A percentile compares a stretch with the other conserved stretches of the same genome.
Evolutionary conservation across 139 green algal species (phyloP).

Genomic region (Edaphochlamys debaryana): DNA sequence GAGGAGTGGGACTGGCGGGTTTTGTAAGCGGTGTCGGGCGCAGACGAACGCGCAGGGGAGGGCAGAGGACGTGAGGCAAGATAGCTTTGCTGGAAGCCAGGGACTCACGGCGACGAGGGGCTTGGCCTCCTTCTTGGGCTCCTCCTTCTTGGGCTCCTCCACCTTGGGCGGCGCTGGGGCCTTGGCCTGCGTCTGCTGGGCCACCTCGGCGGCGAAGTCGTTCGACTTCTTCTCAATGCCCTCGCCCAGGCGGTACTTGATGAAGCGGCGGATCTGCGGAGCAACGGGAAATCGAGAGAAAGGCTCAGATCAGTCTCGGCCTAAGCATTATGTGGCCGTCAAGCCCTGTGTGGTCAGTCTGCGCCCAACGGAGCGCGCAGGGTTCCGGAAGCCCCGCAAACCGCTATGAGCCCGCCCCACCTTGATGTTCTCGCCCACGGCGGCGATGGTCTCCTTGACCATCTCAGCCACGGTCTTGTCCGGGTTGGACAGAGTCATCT

Average conservation of each 20-base stretch:
- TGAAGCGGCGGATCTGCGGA: slow-evolving; percentile 82
- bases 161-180: slow-evolving; percentile 57
- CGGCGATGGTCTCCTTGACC: slow-evolving; percentile 90
- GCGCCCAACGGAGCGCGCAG: no score
- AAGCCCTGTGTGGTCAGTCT: no score
- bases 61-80: no score
- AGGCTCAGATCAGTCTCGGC: no score
- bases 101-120: slow-evolving; percentile 51
- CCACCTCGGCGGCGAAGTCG: slow-evolving; percentile 92
- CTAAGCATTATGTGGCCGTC: no score
- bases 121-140: slow-evolving; percentile 32
- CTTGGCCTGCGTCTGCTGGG: slow-evolving; percentile 82
- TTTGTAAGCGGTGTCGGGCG: background rate
- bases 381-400: no score
- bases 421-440: slow-evolving; percentile 92
- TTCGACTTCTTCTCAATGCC: slow-evolving; percentile 86
- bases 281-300: no score
- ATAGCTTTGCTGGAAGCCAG: no score
- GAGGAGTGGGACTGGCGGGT: no score
- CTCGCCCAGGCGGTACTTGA: slow-evolving; percentile 88
- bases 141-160: slow-evolving; percentile 64
- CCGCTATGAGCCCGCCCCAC: no score
- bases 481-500: slow-evolving; percentile 91
- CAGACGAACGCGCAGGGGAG: no score
- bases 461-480: slow-evolving; percentile 86